A percentile compares a stretch with the other conserved stretches of the same genome.
Evolutionary conservation across 768 basidiomycete species (phyloP).

Genomic region (Podaxis sp.): DNA sequence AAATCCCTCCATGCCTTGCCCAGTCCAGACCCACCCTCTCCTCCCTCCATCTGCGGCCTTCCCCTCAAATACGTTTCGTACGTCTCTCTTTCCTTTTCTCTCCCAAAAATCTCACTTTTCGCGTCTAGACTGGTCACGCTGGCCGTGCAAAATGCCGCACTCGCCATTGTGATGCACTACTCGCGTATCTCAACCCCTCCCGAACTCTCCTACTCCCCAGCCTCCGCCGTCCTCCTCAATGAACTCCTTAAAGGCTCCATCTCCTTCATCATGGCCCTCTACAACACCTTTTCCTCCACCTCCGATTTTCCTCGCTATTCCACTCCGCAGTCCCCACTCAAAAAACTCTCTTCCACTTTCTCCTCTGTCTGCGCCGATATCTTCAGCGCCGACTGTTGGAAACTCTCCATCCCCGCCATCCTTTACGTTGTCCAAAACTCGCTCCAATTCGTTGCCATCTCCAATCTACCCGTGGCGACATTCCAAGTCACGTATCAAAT

Average conservation of each 20-base stretch:
- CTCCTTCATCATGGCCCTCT: slow-evolving; percentile 83
- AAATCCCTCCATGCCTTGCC: slow-evolving; percentile 31
- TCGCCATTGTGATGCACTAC: slow-evolving; percentile 98
- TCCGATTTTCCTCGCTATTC: slow-evolving; percentile 30
- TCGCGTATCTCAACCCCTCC: slow-evolving; percentile 87
- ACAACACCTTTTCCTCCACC: slow-evolving; percentile 38
- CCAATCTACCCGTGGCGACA: slow-evolving; percentile 93
- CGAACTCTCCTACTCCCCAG: slow-evolving; percentile 84
- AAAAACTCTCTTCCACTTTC: slow-evolving; percentile 32
- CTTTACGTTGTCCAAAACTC: slow-evolving; percentile 97
- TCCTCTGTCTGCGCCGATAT: slow-evolving; percentile 64
- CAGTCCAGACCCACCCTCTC: slow-evolving; percentile 27
- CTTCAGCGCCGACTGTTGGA: slow-evolving; percentile 95
- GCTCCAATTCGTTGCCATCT: slow-evolving; percentile 94
- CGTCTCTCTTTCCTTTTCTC: slow-evolving; percentile 25
- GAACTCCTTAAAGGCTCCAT: slow-evolving; percentile 93
- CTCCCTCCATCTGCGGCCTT: slow-evolving; percentile 63
- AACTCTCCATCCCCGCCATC: slow-evolving; percentile 93
- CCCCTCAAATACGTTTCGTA: slow-evolving; percentile 82
- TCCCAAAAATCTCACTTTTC: background rate
- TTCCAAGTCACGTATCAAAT: slow-evolving; percentile 99
- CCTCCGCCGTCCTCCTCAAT: slow-evolving; percentile 90
- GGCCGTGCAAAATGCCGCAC: slow-evolving; percentile 91
- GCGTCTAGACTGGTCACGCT: slow-evolving; percentile 68
- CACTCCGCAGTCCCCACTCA: slow-evolving; percentile 36